phyloP scores from a whole-genome alignment of 768 basidiomycete genomes.

The Leccinum fibrillosum region DNA sequence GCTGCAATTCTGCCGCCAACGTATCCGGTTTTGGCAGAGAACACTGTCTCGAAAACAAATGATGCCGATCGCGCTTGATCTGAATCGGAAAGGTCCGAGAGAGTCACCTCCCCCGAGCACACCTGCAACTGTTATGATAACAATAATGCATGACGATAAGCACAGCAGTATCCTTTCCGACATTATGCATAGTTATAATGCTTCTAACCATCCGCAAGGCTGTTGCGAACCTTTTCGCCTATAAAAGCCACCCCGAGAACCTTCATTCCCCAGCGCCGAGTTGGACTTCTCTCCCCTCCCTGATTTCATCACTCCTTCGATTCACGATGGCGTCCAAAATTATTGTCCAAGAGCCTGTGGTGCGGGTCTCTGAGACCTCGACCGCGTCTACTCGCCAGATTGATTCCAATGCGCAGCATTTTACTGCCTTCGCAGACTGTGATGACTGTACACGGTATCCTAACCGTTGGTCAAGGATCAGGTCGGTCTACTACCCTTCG shows the following conservation, averaged over 20 bases:
- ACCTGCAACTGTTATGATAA: not conserved
- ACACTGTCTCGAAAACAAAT: too few species aligned
- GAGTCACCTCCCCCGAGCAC: not conserved
- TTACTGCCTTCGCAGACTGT: slow-evolving; percentile 24
- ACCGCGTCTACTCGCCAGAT: slow-evolving; percentile 9
- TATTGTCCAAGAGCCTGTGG: slow-evolving; percentile 10
- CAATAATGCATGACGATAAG: not conserved
- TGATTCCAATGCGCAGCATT: not conserved
- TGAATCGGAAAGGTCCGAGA: not conserved
- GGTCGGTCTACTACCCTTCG: slow-evolving; percentile 33
- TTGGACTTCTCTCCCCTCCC: not conserved
- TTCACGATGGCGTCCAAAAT: slow-evolving; percentile 22
- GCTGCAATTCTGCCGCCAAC: too few species aligned
- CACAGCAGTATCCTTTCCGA: not conserved
- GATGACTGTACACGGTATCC: slow-evolving; percentile 39
- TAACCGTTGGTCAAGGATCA: slow-evolving; percentile 52
- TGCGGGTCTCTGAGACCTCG: slow-evolving; percentile 21
- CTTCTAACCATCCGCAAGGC: not conserved
- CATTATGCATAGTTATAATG: not conserved
- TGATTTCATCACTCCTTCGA: not conserved
- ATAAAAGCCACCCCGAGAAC: slow-evolving; percentile 19
- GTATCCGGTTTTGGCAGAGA: too few species aligned
- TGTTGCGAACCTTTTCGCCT: slow-evolving; percentile 1
- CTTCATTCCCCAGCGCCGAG: not conserved
- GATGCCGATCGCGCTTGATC: not conserved